Base-by-base conservation (phyloP, 2,329 filamentous ascomycete species). In the Clonostachys chloroleuca region DNA sequence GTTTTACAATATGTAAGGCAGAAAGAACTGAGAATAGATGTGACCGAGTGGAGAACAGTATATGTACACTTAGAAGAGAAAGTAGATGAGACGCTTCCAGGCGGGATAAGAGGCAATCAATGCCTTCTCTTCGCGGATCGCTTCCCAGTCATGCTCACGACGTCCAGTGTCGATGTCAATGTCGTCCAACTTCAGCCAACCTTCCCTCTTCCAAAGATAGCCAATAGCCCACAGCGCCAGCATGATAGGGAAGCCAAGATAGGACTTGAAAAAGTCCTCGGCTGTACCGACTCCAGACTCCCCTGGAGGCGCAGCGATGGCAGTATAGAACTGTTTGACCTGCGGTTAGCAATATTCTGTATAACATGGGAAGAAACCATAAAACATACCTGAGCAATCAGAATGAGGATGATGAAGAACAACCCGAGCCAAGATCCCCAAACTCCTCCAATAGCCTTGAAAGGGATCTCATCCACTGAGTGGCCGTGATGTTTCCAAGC, bases 161-260 rank as follows among this genome's bases (percentile, higher is more conserved):
- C 84, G 77, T 45, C 82, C 84, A 47, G 75, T 77, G 60, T 88
- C 84, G 47, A 89, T 73, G 55, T 89, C 84, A 54, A 89, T 87
- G 51, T 87, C 68, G 34, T 70, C 61, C 2, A 77, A 69, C 35
- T 64, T 72, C 49, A 84, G 67, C 77, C 80, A 86, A 17, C 77
- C 77, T 43, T 72, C 63, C 42, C 81, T 70, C 72, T 88, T 88
- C 84, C 84, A 88, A 51, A 80, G 42, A 60, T 78, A 87, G 3
- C 83, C 81, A 43, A 68, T 58, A 40, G 68, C 53, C 75, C 78
- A 83, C 67, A 83, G 83, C 54, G 65, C 50, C 16, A 81, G 56
- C 46, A 82, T 74, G 47, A 81, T 72, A 20, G 76, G 76, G 4
- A 77, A 53, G 12, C 77, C 78, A 16, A 82, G 72, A 59, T 77